Conservation (phyloP, 2,329 filamentous ascomycete genomes). For the Botryotinia convoluta region DNA sequence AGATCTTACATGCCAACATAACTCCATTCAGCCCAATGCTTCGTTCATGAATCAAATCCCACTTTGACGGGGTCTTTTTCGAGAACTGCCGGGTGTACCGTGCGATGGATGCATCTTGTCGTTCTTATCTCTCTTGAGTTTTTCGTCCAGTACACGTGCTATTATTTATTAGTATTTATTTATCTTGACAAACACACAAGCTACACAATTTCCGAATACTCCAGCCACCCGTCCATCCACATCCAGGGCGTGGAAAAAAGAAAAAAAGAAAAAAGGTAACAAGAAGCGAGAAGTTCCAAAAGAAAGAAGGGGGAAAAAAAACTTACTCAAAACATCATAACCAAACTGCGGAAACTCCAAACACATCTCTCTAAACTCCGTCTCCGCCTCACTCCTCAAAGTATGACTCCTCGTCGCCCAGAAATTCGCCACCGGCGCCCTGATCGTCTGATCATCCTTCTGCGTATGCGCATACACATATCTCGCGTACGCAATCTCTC, state of each 20-base stretch:
- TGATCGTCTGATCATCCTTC: slow-evolving; percentile 67
- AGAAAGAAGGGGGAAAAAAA: background rate
- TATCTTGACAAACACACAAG: background rate
- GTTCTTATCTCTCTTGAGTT: slow-evolving; percentile 61
- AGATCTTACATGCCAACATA: background rate
- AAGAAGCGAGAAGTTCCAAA: background rate
- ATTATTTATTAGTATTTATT: slow-evolving; percentile 25
- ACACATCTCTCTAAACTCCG: slow-evolving; percentile 80
- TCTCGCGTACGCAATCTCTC: slow-evolving; percentile 87
- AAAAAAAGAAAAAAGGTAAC: background rate
- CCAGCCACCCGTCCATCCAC: background rate
- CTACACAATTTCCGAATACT: background rate
- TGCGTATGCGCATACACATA: slow-evolving; percentile 81
- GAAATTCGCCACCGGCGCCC: slow-evolving; percentile 83
- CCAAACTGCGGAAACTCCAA: slow-evolving; percentile 88
- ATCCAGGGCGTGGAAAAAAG: background rate
- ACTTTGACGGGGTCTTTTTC: slow-evolving; percentile 51
- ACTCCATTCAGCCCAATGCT: background rate
- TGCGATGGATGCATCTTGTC: slow-evolving; percentile 51
- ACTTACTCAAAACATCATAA: slow-evolving; percentile 82
- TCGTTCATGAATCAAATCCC: slow-evolving; percentile 22
- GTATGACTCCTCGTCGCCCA: slow-evolving; percentile 82
- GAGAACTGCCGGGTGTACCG: slow-evolving; percentile 44
- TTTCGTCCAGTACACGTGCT: slow-evolving; percentile 64
- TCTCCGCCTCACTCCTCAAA: slow-evolving; percentile 79